A percentile compares a stretch with the other conserved stretches of the same genome.
Conservation (phyloP, 2,329 filamentous ascomycete genomes). For the Tolypocladium sp. region DNA sequence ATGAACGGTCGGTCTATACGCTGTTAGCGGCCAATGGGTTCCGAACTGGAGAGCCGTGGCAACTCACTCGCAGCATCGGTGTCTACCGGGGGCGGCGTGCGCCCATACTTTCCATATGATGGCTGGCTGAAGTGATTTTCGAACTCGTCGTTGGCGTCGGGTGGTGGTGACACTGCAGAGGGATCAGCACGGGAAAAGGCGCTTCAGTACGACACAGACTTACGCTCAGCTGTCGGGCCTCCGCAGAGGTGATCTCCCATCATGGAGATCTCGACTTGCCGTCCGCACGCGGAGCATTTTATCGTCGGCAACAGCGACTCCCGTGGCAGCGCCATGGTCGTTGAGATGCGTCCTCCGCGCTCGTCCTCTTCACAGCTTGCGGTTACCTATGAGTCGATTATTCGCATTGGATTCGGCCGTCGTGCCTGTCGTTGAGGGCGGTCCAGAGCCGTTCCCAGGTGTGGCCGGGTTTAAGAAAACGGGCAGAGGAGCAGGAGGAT, state of each 20-base stretch:
- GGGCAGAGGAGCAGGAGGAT: not conserved
- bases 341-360: not conserved
- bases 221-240: slow-evolving; percentile 38
- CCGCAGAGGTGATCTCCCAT: slow-evolving; percentile 80
- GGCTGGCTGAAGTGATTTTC: slow-evolving; percentile 13
- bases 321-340: slow-evolving; percentile 41
- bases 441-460: not conserved
- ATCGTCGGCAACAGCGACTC: slow-evolving; percentile 71
- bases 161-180: slow-evolving; percentile 27
- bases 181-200: not conserved
- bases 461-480: not conserved
- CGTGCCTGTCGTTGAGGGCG: not conserved
- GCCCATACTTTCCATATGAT: slow-evolving; percentile 25
- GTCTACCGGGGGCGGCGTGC: slow-evolving; percentile 38
- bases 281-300: slow-evolving; percentile 76
- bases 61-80: slow-evolving; percentile 43
- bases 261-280: slow-evolving; percentile 71
- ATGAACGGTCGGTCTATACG: slow-evolving; percentile 24
- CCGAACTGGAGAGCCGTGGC: not conserved
- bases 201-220: slow-evolving; percentile 5
- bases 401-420: not conserved
- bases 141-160: slow-evolving; percentile 19
- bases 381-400: not conserved
- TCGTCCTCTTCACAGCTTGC: not conserved
- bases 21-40: not conserved